Evolutionary conservation across 352 stramenopile species (phyloP), one percentile per base, ranked within the genome.

Genomic region (Phytopythium sindhum): DNA sequence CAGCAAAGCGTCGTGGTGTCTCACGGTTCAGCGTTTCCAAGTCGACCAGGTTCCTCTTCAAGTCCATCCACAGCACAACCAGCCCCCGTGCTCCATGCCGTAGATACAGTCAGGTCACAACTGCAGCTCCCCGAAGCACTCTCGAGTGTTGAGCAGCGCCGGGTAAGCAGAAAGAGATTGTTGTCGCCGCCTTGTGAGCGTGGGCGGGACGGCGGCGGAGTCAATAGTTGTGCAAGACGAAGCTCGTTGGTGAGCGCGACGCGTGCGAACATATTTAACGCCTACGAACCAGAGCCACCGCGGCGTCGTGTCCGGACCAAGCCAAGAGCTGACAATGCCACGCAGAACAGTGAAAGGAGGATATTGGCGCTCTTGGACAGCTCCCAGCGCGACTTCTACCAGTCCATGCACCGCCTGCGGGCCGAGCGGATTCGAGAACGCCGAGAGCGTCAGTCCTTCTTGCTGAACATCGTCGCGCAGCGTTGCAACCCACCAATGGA

Each of bases 381-480:
- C 1, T 65, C 75, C 21, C 75, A 76, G 39, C 56, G 70, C 26
- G 70, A 61, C 11, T 80, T 78, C 37, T 62, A 78, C 54, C 67
- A 72, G 24, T 51, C 74, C 5, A 66, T 80, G 67, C 62, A 68
- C 39, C 64, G 73, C 17, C 35, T 77, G 10, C 51, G 65, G 3
- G 68, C 75, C 28, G 73, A 80, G 24, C 62, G 73, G 14, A 65
- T 72, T 53, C 70, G 70, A 28, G 70, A 80, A 48, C 70, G 70
- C 39, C 69, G 69, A 52, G 64, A 76, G 42, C 72, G 73, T 63
- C 70, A 78, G 66, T 37, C 53, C 2, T 72, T 78, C 60, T n/a
- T 80, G 29, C 35, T 78, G 42, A 57, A 71, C n/a, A 68, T 74
- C 17, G 39, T 78, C 39, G 61, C 71, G 15, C 67, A 73, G 23